Evolutionary conservation across 805 yeast genomes (phyloP).

Genomic region (Candida jianshihensis): DNA sequence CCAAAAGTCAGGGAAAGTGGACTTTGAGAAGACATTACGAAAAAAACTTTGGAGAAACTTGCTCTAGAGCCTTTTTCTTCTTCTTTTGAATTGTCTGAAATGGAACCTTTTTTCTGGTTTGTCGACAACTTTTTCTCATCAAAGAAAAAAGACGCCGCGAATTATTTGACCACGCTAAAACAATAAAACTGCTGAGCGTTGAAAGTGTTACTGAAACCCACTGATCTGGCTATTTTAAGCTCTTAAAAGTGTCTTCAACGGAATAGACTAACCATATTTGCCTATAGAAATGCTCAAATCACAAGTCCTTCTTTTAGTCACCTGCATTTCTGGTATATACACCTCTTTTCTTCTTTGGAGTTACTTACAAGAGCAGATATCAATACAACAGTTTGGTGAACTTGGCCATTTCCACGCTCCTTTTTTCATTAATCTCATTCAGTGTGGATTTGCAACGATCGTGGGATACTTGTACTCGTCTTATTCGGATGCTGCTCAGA

Average conservation of each 20-base stretch:
- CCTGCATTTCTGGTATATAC: slow-evolving; percentile 61
- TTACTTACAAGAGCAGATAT: slow-evolving; percentile 79
- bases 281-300: not conserved
- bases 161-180: no score
- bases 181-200: not conserved
- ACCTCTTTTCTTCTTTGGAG: slow-evolving; percentile 90
- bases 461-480: slow-evolving; percentile 58
- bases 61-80: no score
- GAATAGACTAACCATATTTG: no score
- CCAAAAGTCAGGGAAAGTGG: slow-evolving; percentile 34
- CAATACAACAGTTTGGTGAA: slow-evolving; percentile 68
- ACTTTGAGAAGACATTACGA: slow-evolving; percentile 1
- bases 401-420: slow-evolving; percentile 63
- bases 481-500: slow-evolving; percentile 12
- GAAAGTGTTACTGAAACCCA: not conserved
- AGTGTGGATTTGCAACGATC: slow-evolving; percentile 63
- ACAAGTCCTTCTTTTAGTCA: slow-evolving; percentile 11
- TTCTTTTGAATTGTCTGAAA: no score
- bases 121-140: not conserved
- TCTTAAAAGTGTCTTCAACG: no score
- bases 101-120: not conserved
- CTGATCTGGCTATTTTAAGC: not conserved
- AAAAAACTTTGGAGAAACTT: no score
- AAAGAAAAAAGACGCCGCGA: no score
- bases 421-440: slow-evolving; percentile 66